Evolutionary conservation across 345 rosid genomes (phyloP).

Genomic region (Eucalyptus sp.): DNA sequence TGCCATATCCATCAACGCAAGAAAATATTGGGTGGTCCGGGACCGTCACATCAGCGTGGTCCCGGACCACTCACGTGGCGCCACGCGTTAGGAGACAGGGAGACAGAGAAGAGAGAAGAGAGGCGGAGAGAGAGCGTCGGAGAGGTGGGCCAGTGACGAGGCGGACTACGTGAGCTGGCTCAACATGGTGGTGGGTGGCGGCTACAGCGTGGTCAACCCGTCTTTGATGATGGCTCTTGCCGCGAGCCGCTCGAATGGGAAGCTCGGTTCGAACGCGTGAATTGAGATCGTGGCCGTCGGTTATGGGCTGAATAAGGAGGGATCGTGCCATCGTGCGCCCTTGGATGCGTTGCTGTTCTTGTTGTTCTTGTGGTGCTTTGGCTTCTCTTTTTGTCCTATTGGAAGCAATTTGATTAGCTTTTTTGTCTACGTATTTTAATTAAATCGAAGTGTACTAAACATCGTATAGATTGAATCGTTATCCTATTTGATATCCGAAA

Average conservation of each 20-base stretch:
- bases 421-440: not conserved
- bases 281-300: not conserved
- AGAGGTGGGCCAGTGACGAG: slow-evolving; percentile 27
- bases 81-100: too few relatives aligned
- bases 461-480: not conserved
- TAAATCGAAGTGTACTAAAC: too few relatives aligned
- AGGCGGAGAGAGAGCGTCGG: too few relatives aligned
- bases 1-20: too few relatives aligned
- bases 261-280: not conserved
- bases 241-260: not conserved
- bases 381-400: not conserved
- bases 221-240: not conserved
- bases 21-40: too few relatives aligned
- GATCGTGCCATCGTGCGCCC: not conserved
- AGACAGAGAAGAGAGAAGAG: too few relatives aligned
- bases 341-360: not conserved
- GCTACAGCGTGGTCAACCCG: slow-evolving; percentile 7
- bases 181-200: slow-evolving; percentile 23
- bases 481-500: not conserved
- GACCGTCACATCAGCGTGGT: too few relatives aligned
- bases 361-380: not conserved
- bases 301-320: not conserved
- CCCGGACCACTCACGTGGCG: too few relatives aligned
- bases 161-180: slow-evolving; percentile 16
- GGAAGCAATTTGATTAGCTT: not conserved